Evolutionary conservation across 2,329 filamentous ascomycete genomes (phyloP).

Genomic region (Fusarium aywerte): DNA sequence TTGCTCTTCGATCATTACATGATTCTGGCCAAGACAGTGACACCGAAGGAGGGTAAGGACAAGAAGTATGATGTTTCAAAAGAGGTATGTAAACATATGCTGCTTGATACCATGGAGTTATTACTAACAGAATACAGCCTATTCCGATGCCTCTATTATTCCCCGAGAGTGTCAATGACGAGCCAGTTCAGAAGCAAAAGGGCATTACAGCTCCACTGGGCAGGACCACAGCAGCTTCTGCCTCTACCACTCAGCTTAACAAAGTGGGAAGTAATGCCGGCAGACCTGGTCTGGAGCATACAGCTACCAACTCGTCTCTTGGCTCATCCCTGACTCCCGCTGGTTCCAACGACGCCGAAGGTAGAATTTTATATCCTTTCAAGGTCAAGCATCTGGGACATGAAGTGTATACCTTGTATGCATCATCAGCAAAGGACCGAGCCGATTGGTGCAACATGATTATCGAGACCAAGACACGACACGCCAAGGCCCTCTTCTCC

Average conservation of each 20-base stretch:
- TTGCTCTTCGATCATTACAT: constrained; percentile 97
- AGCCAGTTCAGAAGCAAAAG: constrained; percentile 86
- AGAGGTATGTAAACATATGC: constrained; percentile 67
- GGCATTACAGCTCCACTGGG: constrained; percentile 73
- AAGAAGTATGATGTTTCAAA: constrained; percentile 96
- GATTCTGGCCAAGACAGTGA: constrained; percentile 85
- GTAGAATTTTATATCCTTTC: constrained; percentile 92
- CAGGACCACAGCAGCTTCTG: constrained; percentile 69
- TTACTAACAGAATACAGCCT: constrained; percentile 61
- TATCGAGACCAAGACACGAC: constrained; percentile 91
- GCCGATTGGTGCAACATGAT: constrained; percentile 94
- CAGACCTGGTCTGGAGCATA: constrained; percentile 72
- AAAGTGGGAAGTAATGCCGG: constrained; percentile 64
- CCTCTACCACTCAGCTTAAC: constrained; percentile 67
- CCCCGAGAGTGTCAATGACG: constrained; percentile 91
- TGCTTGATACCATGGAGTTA: background rate
- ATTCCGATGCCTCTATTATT: constrained; percentile 97
- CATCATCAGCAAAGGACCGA: constrained; percentile 77
- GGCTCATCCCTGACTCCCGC: constrained; percentile 59
- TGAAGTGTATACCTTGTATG: constrained; percentile 91
- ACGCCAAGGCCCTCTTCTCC: constrained; percentile 86
- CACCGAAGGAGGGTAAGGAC: constrained; percentile 73
- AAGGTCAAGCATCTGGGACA: constrained; percentile 94
- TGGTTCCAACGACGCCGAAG: constrained; percentile 74
- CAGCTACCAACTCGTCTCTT: constrained; percentile 73